phyloP scores from a whole-genome alignment of 768 basidiomycete genomes.

The Mycena albidolilacea region DNA sequence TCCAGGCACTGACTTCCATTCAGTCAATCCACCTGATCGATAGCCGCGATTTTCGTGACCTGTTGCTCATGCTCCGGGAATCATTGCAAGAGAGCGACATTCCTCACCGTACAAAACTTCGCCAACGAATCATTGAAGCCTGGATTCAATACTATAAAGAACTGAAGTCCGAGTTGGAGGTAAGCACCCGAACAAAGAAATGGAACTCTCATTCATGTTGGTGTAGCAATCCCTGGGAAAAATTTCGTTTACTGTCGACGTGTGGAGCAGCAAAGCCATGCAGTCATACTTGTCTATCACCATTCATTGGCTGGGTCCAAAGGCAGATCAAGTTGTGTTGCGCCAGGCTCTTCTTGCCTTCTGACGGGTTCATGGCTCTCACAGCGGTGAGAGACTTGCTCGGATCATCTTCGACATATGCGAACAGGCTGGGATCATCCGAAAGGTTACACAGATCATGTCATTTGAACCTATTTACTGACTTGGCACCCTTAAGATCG shows the following conservation, averaged over 20 bases:
- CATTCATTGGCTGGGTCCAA: slow-evolving; percentile 8
- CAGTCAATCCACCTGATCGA: slow-evolving; percentile 22
- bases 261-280: slow-evolving; percentile 13
- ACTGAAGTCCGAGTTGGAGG: background rate
- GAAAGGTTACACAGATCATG: background rate
- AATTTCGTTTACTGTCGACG: slow-evolving; percentile 8
- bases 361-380: slow-evolving; percentile 2
- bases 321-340: background rate
- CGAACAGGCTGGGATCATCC: background rate
- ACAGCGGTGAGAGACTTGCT: slow-evolving; percentile 17
- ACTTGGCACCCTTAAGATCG: background rate
- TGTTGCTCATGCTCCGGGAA: slow-evolving; percentile 4
- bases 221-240: background rate
- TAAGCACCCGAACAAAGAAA: background rate
- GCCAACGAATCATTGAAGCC: background rate
- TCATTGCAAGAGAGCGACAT: slow-evolving; percentile 16
- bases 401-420: slow-evolving; percentile 9
- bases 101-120: slow-evolving; percentile 2
- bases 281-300: slow-evolving; percentile 13
- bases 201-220: background rate
- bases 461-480: background rate
- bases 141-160: background rate
- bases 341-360: slow-evolving; percentile 13
- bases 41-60: slow-evolving; percentile 15
- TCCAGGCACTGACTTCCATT: background rate